Evolutionary conservation across 1,284 basidiomycete genomes (phyloP).

Genomic region (Ustilago bromivora): DNA sequence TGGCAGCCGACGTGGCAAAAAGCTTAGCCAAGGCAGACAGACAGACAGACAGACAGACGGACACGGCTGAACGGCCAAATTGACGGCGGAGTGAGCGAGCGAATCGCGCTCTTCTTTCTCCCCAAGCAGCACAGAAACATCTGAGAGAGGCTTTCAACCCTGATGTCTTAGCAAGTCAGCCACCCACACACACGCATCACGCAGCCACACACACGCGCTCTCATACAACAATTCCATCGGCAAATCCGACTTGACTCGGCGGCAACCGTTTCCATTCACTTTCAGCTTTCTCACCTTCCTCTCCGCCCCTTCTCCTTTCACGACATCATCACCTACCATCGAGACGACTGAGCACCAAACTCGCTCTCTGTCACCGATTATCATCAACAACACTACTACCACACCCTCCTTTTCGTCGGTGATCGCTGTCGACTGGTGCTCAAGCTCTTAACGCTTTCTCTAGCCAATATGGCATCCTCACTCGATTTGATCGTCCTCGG

Average conservation of each 20-base stretch:
- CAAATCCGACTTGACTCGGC: conserved; percentile 5
- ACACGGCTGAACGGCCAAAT: conserved; percentile 4
- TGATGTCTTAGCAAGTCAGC: neutral
- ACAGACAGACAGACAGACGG: neutral
- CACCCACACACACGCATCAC: conserved; percentile 4
- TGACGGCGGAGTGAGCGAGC: neutral
- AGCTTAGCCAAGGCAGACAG: conserved; percentile 10
- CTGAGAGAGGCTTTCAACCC: neutral
- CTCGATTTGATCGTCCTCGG: conserved; percentile 57
- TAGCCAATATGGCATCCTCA: conserved; percentile 45
- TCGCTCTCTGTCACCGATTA: neutral
- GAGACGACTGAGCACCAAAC: neutral
- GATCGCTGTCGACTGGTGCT: neutral
- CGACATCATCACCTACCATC: neutral
- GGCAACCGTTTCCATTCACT: conserved; percentile 2
- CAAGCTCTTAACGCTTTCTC: neutral
- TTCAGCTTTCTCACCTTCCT: neutral
- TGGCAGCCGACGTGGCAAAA: conserved; percentile 8
- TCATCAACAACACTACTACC: neutral
- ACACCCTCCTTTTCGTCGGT: neutral
- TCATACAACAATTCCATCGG: neutral
- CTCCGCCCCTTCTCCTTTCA: neutral
- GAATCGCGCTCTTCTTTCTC: neutral
- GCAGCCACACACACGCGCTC: neutral
- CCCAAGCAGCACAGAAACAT: neutral